Conservation (phyloP, 2,329 filamentous ascomycete genomes). For the Ceratocystiopsis minuta region DNA sequence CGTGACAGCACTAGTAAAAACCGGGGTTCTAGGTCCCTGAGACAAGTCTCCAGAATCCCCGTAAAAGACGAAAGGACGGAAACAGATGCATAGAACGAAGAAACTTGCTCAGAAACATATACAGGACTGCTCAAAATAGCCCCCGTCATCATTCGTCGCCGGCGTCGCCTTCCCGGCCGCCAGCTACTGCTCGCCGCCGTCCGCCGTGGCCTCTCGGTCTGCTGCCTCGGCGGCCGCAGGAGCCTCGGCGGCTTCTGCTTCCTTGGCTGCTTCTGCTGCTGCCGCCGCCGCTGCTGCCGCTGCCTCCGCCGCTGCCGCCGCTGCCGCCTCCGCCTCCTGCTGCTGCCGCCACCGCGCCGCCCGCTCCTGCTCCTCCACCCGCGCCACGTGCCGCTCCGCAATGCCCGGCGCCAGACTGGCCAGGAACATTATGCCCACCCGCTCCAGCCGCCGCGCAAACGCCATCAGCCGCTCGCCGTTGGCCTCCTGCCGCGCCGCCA, state of each 20-base stretch:
- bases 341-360: constrained; percentile 24
- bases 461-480: constrained; percentile 32
- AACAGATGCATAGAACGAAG: too few relatives aligned
- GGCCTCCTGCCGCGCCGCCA: constrained; percentile 25
- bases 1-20: too few relatives aligned
- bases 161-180: too few relatives aligned
- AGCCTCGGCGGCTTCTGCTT: neutral
- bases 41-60: too few relatives aligned
- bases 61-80: too few relatives aligned
- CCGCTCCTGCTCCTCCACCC: constrained; percentile 33
- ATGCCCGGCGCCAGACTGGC: constrained; percentile 49
- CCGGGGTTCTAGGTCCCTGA: too few relatives aligned
- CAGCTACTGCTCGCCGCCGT: too few relatives aligned
- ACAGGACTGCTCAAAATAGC: too few relatives aligned
- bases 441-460: constrained; percentile 36
- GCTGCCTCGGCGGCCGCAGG: neutral
- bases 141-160: too few relatives aligned
- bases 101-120: too few relatives aligned
- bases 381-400: constrained; percentile 45
- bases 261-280: constrained; percentile 14
- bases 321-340: constrained; percentile 24
- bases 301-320: constrained; percentile 16
- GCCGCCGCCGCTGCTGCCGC: constrained; percentile 8
- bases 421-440: constrained; percentile 43
- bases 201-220: neutral